Conservation (phyloP, 2,329 filamentous ascomycete species). For the Clonostachys rhizophaga region DNA sequence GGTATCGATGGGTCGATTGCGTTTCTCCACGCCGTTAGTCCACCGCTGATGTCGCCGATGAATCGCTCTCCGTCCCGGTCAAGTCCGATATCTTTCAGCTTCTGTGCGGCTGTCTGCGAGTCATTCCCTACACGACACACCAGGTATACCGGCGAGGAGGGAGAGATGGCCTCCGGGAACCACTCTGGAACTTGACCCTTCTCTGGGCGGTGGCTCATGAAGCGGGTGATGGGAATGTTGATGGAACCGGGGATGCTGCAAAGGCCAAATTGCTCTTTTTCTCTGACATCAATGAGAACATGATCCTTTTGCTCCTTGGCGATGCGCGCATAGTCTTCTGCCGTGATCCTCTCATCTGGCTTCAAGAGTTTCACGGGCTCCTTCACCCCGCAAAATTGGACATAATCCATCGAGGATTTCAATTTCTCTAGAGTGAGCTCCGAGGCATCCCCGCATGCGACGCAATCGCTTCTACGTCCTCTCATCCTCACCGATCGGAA, state of each 20-base stretch:
- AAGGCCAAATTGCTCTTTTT: conserved; percentile 79
- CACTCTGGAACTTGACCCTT: conserved; percentile 15
- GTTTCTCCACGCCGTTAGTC: conserved; percentile 67
- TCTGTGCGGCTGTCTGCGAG: conserved; percentile 65
- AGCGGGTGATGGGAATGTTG: conserved; percentile 58
- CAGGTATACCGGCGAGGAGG: conserved; percentile 58
- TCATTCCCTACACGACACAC: conserved; percentile 76
- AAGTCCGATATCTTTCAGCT: conserved; percentile 58
- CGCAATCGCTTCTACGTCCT: conserved; percentile 63
- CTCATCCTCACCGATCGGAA: conserved; percentile 78
- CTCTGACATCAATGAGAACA: conserved; percentile 76
- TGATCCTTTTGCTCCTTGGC: conserved; percentile 23
- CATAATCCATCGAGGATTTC: conserved; percentile 68
- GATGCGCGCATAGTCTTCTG: conserved; percentile 48
- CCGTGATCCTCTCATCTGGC: conserved; percentile 64
- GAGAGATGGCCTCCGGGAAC: conserved; percentile 23
- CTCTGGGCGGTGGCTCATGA: conserved; percentile 44
- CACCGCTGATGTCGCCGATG: conserved; percentile 68
- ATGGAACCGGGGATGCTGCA: conserved; percentile 71
- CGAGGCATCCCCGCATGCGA: conserved; percentile 65
- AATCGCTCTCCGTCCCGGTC: conserved; percentile 46
- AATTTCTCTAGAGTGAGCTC: conserved; percentile 61
- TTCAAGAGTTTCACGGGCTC: conserved; percentile 50
- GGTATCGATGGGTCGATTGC: conserved; percentile 57
- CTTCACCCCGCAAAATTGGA: conserved; percentile 73